phyloP scores from a whole-genome alignment of 2,329 filamentous ascomycete species.

The Fusarium drepaniforme region DNA sequence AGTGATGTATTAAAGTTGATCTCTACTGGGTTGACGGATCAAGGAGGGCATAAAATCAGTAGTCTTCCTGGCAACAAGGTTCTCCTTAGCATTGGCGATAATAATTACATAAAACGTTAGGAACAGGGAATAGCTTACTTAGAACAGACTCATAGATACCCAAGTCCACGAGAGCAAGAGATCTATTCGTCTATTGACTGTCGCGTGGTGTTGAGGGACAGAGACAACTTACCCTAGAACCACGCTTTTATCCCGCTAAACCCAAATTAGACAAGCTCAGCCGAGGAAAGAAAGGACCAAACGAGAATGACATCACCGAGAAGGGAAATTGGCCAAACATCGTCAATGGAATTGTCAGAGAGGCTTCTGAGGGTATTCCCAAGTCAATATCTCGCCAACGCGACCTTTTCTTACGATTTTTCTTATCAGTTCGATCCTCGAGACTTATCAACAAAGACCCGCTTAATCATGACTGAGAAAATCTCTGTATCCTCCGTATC shows the following conservation, averaged over 20 bases:
- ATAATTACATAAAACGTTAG: rapidly evolving
- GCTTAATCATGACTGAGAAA: not conserved
- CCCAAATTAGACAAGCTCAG: not conserved
- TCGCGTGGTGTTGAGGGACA: not conserved
- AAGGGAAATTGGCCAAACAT: not conserved
- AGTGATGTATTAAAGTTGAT: too few species aligned
- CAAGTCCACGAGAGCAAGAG: not conserved
- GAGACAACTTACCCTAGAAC: not conserved
- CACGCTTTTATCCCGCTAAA: not conserved
- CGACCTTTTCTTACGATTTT: not conserved
- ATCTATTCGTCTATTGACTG: not conserved
- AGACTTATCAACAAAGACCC: not conserved
- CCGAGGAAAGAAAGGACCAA: not conserved
- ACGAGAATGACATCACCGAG: not conserved
- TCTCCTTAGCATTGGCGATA: not conserved
- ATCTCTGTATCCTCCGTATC: constrained; percentile 5
- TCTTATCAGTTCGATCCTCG: not conserved
- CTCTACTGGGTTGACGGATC: too few species aligned
- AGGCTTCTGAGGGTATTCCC: not conserved
- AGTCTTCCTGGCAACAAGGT: not conserved
- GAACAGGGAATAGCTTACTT: not conserved
- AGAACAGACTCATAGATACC: not conserved
- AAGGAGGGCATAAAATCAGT: too few species aligned
- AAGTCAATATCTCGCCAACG: not conserved
- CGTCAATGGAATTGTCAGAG: not conserved